Percentiles rank a stretch among this genome's conserved stretches.
These are phyloP conservation scores for Crithidia brevicula DNA, from an alignment of 208 protist species.

Conservation along the genomic window DNA sequence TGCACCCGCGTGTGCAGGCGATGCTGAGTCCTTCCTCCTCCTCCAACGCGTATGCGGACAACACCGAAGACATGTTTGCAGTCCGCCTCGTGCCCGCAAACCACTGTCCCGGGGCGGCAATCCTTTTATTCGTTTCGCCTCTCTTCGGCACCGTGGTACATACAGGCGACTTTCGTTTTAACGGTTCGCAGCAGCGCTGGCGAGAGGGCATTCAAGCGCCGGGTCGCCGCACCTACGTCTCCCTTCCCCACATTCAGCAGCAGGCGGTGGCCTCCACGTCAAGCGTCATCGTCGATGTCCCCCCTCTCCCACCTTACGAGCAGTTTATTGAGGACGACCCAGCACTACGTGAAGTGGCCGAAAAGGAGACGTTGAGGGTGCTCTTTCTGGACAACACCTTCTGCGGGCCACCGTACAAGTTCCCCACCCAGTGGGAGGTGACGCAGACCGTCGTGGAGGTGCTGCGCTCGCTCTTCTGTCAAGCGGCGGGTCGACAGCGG, in stretches of 20 bases:
- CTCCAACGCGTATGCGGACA: neutral
- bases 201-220: conserved; percentile 9
- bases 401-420: conserved; percentile 78
- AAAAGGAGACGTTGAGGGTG: conserved; percentile 51
- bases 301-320: conserved; percentile 44
- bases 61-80: conserved; percentile 22
- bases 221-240: conserved; percentile 8
- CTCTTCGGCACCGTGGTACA: conserved; percentile 79
- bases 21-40: conserved; percentile 8
- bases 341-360: conserved; percentile 42
- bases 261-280: neutral
- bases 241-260: neutral
- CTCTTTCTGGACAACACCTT: conserved; percentile 95
- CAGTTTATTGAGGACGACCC: conserved; percentile 60
- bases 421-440: conserved; percentile 72
- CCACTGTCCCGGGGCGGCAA: conserved; percentile 92
- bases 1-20: conserved; percentile 17
- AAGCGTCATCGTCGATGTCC: neutral
- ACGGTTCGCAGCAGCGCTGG: conserved; percentile 34
- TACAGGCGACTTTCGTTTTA: conserved; percentile 94
- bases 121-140: conserved; percentile 85
- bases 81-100: conserved; percentile 83
- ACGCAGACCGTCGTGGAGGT: conserved; percentile 55
- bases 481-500: conserved; percentile 5
- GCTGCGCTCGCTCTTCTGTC: conserved; percentile 45